These are phyloP conservation scores for Pythium sp. DNA, from an alignment of 352 stramenopile genomes.

Conservation along the genomic window DNA sequence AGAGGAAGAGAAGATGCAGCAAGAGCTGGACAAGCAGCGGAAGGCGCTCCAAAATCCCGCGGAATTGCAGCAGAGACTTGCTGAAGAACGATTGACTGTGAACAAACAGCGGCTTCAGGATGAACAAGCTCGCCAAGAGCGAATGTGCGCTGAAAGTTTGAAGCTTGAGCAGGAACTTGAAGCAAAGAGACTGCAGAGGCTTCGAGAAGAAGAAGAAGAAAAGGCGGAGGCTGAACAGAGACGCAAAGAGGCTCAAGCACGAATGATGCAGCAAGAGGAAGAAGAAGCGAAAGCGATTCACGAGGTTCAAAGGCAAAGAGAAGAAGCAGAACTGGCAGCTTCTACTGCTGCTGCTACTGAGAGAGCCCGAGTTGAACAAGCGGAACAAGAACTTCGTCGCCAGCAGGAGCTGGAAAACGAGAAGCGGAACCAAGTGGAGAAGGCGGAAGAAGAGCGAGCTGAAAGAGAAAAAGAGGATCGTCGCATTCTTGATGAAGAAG, in stretches of 20 bases:
- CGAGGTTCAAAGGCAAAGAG: neutral
- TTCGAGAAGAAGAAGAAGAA: slow-evolving; percentile 29
- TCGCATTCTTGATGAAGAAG: neutral
- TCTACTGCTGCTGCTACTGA: slow-evolving; percentile 2
- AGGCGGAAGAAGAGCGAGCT: slow-evolving; percentile 12
- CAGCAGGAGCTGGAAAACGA: slow-evolving; percentile 10
- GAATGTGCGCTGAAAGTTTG: slow-evolving; percentile 16
- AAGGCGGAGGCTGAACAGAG: slow-evolving; percentile 25
- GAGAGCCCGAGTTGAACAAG: neutral
- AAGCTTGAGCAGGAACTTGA: slow-evolving; percentile 24
- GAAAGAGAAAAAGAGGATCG: neutral
- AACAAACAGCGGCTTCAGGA: slow-evolving; percentile 7
- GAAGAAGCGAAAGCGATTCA: slow-evolving; percentile 15
- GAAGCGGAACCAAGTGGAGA: slow-evolving; percentile 9
- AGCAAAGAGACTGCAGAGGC: slow-evolving; percentile 9
- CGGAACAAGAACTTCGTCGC: neutral
- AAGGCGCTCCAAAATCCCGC: slow-evolving; percentile 29
- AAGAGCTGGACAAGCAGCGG: slow-evolving; percentile 32
- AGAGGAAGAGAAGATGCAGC: slow-evolving; percentile 32
- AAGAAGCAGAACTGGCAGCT: neutral
- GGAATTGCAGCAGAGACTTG: slow-evolving; percentile 27
- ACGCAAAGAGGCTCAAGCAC: slow-evolving; percentile 17
- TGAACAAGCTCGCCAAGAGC: slow-evolving; percentile 24
- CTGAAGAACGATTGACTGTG: slow-evolving; percentile 12
- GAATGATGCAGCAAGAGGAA: slow-evolving; percentile 16